Evolutionary conservation across 305 asterid species (phyloP).

Genomic region (Fraxinus platypoda): DNA sequence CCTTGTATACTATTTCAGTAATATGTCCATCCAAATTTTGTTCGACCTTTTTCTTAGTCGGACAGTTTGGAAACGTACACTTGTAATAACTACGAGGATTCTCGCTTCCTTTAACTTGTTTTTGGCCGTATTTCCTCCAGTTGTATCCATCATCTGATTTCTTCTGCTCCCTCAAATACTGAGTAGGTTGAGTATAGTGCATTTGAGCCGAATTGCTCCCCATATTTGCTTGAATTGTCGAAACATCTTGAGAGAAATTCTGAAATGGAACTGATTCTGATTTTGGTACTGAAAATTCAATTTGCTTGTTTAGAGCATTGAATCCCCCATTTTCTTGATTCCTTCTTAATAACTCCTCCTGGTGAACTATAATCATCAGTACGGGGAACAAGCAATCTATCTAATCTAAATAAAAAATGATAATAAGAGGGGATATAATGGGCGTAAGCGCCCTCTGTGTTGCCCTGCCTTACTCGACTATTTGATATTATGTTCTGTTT

Average conservation of each 20-base stretch:
- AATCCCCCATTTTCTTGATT: conserved; percentile 34
- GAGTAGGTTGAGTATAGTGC: conserved; percentile 38
- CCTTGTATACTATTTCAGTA: conserved; percentile 89
- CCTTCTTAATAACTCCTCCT: conserved; percentile 45
- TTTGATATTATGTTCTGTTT: not conserved
- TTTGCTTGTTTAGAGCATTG: conserved; percentile 28
- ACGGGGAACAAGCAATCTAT: not conserved
- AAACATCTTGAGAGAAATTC: conserved; percentile 21
- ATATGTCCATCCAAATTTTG: conserved; percentile 72
- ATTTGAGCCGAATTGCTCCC: conserved; percentile 26
- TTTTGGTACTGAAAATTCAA: conserved; percentile 26
- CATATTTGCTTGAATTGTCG: conserved; percentile 35
- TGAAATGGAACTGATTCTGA: conserved; percentile 32
- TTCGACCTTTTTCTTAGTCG: conserved; percentile 92
- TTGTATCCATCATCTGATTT: conserved; percentile 85
- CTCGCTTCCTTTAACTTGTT: conserved; percentile 86
- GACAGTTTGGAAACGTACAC: conserved; percentile 76
- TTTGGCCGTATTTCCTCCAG: conserved; percentile 91
- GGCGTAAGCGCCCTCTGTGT: not conserved
- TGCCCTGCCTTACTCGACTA: not conserved
- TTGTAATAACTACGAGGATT: conserved; percentile 89
- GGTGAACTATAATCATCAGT: conserved; percentile 15
- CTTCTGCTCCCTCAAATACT: conserved; percentile 54
- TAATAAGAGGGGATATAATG: not conserved
- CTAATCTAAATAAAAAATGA: not conserved